These are phyloP conservation scores for Passiflora organensis DNA, from an alignment of 345 rosid species.

Conservation along the genomic window DNA sequence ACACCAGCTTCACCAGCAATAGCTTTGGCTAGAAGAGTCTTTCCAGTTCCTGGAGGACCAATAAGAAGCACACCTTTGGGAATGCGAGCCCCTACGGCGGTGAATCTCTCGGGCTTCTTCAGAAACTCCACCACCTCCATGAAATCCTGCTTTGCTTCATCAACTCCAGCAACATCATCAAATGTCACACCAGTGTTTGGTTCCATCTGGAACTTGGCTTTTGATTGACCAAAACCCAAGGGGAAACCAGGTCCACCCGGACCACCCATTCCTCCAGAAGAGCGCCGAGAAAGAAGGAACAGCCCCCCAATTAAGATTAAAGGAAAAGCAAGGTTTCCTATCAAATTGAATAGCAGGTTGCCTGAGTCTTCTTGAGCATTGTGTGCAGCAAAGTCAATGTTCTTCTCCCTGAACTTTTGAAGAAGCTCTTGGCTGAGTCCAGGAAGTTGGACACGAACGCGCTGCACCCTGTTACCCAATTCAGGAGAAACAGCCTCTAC, in stretches of 20 bases:
- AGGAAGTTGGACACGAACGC: slow-evolving; percentile 95
- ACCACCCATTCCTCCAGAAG: slow-evolving; percentile 98
- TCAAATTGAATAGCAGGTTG: slow-evolving; percentile 68
- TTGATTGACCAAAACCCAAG: slow-evolving; percentile 82
- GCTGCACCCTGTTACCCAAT: slow-evolving; percentile 85
- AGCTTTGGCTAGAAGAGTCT: slow-evolving; percentile 96
- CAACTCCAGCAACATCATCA: slow-evolving; percentile 99
- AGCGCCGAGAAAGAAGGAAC: slow-evolving; percentile 87
- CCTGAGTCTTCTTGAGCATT: slow-evolving; percentile 99
- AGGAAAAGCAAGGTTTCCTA: slow-evolving; percentile 93
- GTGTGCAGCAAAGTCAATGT: slow-evolving; percentile 94
- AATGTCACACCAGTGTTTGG: slow-evolving; percentile 97
- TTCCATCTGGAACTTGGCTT: slow-evolving; percentile 98
- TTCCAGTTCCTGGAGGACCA: slow-evolving; percentile 99
- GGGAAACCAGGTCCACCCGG: slow-evolving; percentile 98
- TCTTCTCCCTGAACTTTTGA: slow-evolving; percentile 91
- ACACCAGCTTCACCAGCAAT: slow-evolving; percentile 99
- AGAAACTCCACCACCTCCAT: slow-evolving; percentile 98
- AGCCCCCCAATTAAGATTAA: slow-evolving; percentile 86
- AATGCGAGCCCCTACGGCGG: slow-evolving; percentile 92
- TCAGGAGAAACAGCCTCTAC: slow-evolving; percentile 97
- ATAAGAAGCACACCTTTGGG: slow-evolving; percentile 96
- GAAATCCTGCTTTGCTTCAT: slow-evolving; percentile 98
- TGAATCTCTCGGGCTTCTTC: slow-evolving; percentile 97
- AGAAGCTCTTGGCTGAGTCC: slow-evolving; percentile 95